These are phyloP conservation scores for Stipa capillata DNA, from an alignment of 176 grass and related monocot species.

Conservation along the genomic window DNA sequence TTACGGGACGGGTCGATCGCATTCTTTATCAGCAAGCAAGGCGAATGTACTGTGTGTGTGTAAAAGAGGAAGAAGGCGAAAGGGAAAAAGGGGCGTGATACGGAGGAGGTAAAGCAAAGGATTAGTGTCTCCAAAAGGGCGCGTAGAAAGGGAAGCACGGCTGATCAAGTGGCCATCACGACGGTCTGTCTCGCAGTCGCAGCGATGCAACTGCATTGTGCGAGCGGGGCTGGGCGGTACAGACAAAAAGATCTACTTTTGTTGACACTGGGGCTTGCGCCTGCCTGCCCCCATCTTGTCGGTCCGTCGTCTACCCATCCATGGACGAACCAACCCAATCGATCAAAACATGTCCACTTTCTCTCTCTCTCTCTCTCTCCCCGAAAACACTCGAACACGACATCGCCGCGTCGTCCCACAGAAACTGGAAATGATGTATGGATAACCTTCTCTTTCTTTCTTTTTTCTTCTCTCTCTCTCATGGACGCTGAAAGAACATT, in stretches of 20 bases:
- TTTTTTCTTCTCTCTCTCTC: no score
- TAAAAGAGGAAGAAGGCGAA: background rate
- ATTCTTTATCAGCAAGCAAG: background rate
- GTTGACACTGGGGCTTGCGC: background rate
- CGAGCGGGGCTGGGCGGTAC: background rate
- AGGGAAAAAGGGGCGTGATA: background rate
- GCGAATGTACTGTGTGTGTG: background rate
- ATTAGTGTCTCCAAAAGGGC: slow-evolving; percentile 12
- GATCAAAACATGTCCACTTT: background rate
- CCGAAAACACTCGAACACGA: background rate
- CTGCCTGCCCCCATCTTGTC: background rate
- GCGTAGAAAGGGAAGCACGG: background rate
- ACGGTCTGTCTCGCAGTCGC: background rate
- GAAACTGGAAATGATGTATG: background rate
- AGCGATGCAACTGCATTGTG: background rate
- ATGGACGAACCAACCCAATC: background rate
- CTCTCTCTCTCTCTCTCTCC: background rate
- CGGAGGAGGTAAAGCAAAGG: background rate
- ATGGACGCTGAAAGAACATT: background rate
- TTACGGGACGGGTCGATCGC: background rate
- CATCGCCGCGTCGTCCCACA: background rate
- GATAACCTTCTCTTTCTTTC: background rate
- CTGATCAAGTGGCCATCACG: slow-evolving; percentile 29
- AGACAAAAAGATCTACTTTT: slow-evolving; percentile 18
- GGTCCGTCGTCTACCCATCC: background rate